Percentiles rank a stretch among this genome's conserved stretches.
Evolutionary conservation across 164 flowering plant species (phyloP).

Genomic region (Tetrastigma voinierianum): DNA sequence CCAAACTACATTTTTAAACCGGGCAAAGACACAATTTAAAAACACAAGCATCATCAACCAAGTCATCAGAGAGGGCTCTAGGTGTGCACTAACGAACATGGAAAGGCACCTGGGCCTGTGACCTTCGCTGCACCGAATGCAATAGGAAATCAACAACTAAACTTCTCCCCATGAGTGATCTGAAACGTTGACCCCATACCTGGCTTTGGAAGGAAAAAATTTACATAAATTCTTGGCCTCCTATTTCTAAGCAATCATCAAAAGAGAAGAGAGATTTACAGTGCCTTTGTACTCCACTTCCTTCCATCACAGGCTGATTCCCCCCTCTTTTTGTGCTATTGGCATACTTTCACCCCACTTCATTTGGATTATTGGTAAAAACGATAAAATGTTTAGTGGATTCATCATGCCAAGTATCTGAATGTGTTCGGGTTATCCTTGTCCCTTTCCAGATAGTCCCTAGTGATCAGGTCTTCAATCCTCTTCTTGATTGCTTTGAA

Average conservation of each 20-base stretch:
- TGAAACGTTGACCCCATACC: conserved; percentile 10
- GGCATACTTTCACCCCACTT: conserved; percentile 1
- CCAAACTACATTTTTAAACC: conserved; percentile 3
- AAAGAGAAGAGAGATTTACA: conserved; percentile 1
- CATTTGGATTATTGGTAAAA: conserved; percentile 4
- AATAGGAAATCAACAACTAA: conserved; percentile 9
- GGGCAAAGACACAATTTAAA: neutral
- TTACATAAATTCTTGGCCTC: conserved; percentile 21
- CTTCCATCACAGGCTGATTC: conserved; percentile 3
- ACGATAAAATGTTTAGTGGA: too few relatives aligned
- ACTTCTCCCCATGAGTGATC: conserved; percentile 9
- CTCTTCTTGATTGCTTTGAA: conserved; percentile 81
- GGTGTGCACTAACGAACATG: neutral
- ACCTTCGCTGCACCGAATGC: conserved; percentile 11
- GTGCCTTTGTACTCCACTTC: conserved; percentile 2
- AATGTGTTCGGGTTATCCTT: conserved; percentile 71
- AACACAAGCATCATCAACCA: conserved; percentile 7
- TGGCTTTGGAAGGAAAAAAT: conserved; percentile 21
- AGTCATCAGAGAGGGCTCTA: conserved; percentile 8
- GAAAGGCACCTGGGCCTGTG: conserved; percentile 1
- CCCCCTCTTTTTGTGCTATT: conserved; percentile 11
- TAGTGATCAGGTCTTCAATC: conserved; percentile 76
- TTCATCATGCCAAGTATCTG: conserved; percentile 84
- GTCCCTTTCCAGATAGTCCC: conserved; percentile 89
- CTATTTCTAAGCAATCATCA: conserved; percentile 9